These are phyloP conservation scores for Amborella trichopoda DNA, from an alignment of 164 flowering plant species.

Conservation along the genomic window DNA sequence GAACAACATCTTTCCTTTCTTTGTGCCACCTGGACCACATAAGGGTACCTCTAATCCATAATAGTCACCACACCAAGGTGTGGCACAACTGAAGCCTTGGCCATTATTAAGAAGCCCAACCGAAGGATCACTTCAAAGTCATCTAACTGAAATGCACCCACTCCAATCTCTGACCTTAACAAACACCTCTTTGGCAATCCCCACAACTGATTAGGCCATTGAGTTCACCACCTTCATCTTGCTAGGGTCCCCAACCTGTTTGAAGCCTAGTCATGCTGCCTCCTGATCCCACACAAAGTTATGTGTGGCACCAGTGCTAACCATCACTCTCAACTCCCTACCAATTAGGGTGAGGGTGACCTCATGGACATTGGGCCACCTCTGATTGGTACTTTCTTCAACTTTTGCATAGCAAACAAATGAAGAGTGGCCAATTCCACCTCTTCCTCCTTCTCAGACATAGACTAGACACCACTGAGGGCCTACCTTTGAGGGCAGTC, in stretches of 20 bases:
- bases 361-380: neutral
- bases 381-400: neutral
- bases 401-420: no score
- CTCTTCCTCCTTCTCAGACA: neutral
- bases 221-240: constrained; percentile 3
- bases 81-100: neutral
- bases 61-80: neutral
- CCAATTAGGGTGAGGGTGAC: neutral
- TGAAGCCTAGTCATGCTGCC: neutral
- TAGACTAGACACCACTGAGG: no score
- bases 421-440: no score
- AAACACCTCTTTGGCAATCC: neutral
- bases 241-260: neutral
- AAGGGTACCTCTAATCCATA: neutral
- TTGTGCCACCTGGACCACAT: neutral
- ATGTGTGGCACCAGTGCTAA: constrained; percentile 3
- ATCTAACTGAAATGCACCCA: neutral
- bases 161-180: neutral
- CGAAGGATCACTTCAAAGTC: neutral
- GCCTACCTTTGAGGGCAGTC: neutral
- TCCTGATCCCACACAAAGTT: constrained; percentile 1
- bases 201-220: neutral
- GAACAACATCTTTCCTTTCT: no score
- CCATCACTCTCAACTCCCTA: neutral
- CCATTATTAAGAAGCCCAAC: neutral